Evolutionary conservation across 2,329 filamentous ascomycete species (phyloP).

Genomic region (Cladosporium velox): DNA sequence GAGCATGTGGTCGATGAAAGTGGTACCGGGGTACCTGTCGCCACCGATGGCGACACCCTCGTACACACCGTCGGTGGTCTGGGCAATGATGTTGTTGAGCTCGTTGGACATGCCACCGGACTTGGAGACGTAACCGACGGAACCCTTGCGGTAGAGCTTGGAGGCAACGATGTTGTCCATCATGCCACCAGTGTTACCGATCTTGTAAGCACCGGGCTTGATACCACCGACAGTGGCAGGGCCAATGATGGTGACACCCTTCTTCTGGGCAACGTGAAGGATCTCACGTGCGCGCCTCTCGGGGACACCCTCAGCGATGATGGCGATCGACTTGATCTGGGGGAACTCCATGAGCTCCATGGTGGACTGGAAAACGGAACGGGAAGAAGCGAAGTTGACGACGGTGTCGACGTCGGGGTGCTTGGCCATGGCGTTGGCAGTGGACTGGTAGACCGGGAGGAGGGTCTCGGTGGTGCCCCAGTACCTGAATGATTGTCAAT

Average conservation of each 20-base stretch:
- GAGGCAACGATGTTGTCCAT: conserved; percentile 99
- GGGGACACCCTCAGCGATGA: conserved; percentile 98
- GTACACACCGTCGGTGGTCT: conserved; percentile 96
- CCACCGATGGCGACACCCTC: conserved; percentile 99
- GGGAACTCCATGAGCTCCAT: conserved; percentile 97
- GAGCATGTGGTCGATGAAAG: conserved; percentile 97
- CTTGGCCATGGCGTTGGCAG: conserved; percentile 90
- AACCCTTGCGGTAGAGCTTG: conserved; percentile 99
- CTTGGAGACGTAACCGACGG: conserved; percentile 99
- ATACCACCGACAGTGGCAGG: conserved; percentile 98
- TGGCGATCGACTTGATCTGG: conserved; percentile 98
- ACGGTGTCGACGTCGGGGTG: conserved; percentile 96
- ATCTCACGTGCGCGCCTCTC: conserved; percentile 99
- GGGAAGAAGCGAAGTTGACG: conserved; percentile 99
- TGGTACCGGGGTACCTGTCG: conserved; percentile 97
- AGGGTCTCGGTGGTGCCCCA: conserved; percentile 99
- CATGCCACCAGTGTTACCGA: conserved; percentile 99
- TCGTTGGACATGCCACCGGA: conserved; percentile 99
- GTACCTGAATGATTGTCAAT: conserved; percentile 59
- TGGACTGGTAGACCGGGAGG: conserved; percentile 95
- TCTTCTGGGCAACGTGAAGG: conserved; percentile 92
- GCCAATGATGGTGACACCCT: conserved; percentile 98
- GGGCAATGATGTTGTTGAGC: conserved; percentile 98
- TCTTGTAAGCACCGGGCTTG: conserved; percentile 99
- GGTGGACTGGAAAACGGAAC: conserved; percentile 97